Conservation (phyloP, 2,329 filamentous ascomycete species). For the Alternaria panax region DNA sequence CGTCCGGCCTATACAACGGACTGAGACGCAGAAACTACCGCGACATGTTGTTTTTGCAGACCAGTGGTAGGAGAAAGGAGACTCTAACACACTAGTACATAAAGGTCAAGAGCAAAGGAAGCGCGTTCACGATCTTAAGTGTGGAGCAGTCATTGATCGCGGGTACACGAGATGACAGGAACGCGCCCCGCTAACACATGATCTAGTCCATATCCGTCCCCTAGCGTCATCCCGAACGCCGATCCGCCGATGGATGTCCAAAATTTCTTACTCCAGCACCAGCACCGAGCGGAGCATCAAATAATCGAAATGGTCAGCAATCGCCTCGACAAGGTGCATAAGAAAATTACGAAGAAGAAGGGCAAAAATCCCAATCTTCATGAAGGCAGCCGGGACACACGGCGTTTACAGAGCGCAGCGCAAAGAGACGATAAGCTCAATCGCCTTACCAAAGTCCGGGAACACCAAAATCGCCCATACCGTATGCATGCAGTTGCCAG, state of each 20-base stretch:
- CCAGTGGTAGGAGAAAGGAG: slow-evolving; percentile 1
- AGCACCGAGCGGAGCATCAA: slow-evolving; percentile 14
- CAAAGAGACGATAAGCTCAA: slow-evolving; percentile 83
- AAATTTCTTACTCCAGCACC: slow-evolving; percentile 32
- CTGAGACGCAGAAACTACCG: slow-evolving; percentile 22
- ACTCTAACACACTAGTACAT: slow-evolving; percentile 4
- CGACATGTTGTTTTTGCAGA: slow-evolving; percentile 23
- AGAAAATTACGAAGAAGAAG: slow-evolving; percentile 89
- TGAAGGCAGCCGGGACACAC: slow-evolving; percentile 86
- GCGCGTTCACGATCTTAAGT: slow-evolving; percentile 19
- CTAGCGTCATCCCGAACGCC: slow-evolving; percentile 25
- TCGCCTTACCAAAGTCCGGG: slow-evolving; percentile 72
- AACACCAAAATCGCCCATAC: slow-evolving; percentile 76
- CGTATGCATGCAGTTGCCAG: slow-evolving; percentile 58
- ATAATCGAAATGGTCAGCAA: slow-evolving; percentile 53
- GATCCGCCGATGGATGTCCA: slow-evolving; percentile 27
- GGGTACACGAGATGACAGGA: slow-evolving; percentile 22
- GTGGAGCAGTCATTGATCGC: slow-evolving; percentile 28
- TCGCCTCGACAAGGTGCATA: slow-evolving; percentile 81
- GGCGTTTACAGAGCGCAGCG: slow-evolving; percentile 78
- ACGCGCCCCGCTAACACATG: slow-evolving; percentile 31
- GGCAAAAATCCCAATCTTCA: slow-evolving; percentile 78
- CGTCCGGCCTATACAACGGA: slow-evolving; percentile 35
- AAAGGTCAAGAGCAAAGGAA: slow-evolving; percentile 7
- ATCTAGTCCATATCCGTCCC: slow-evolving; percentile 4